Conservation (phyloP, 176 grass and related monocot genomes). For the Poa annua region DNA sequence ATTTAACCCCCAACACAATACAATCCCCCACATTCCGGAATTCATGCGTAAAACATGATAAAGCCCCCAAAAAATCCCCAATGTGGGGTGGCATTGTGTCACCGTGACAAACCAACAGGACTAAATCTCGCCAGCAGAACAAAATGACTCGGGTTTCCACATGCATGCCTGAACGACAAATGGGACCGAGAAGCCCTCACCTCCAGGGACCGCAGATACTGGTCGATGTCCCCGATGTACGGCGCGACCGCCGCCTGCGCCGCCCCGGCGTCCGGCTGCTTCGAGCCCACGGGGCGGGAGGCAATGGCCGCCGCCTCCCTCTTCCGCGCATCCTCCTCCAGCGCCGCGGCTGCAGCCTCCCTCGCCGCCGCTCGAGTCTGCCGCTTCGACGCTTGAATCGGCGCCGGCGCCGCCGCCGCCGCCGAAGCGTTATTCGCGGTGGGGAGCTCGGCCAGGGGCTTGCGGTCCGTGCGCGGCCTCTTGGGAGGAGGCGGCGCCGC, state of each 20-base stretch:
- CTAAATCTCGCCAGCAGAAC: background rate
- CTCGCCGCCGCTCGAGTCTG: conserved; percentile 45
- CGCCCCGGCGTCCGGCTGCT: conserved; percentile 8
- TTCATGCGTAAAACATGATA: background rate
- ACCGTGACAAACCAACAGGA: background rate
- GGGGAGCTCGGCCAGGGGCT: conserved; percentile 42
- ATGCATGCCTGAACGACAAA: background rate
- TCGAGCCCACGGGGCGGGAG: background rate
- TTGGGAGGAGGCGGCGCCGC: background rate
- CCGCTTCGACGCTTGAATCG: conserved; percentile 35
- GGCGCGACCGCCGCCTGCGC: conserved; percentile 25
- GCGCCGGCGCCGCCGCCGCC: background rate
- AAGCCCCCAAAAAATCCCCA: background rate
- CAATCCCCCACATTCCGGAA: background rate
- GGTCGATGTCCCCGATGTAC: conserved; percentile 43
- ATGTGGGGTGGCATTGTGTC: background rate
- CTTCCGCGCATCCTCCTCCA: conserved; percentile 20
- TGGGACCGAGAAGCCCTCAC: conserved; percentile 37
- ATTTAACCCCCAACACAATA: background rate
- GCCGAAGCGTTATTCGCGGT: background rate
- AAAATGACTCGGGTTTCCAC: background rate
- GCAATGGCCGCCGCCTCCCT: background rate
- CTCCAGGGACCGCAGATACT: conserved; percentile 51
- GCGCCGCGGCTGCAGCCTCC: conserved; percentile 21
- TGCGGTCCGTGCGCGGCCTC: conserved; percentile 13